These are phyloP conservation scores for Cladosporium oxysporum DNA, from an alignment of 2,329 filamentous ascomycete species.

Conservation along the genomic window DNA sequence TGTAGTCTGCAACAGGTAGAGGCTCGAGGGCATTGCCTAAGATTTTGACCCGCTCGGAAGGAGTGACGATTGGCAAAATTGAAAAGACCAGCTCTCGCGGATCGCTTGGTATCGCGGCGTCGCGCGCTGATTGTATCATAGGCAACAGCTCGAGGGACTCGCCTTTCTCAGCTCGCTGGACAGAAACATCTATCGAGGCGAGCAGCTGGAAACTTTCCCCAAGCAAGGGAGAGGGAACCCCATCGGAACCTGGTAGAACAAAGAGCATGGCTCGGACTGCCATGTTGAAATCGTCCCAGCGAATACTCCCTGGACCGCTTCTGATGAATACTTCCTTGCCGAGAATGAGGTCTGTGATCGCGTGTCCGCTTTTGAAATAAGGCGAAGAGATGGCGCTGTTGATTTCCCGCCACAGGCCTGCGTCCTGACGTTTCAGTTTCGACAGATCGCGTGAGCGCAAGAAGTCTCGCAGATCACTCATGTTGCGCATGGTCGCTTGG, in stretches of 20 bases:
- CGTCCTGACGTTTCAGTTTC: neutral
- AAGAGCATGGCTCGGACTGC: neutral
- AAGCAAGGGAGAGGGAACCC: neutral
- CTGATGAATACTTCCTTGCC: slow-evolving; percentile 13
- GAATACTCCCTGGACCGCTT: neutral
- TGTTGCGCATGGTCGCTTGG: slow-evolving; percentile 10
- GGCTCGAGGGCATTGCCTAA: neutral
- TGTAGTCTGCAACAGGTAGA: slow-evolving; percentile 13
- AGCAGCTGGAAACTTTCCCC: slow-evolving; percentile 1
- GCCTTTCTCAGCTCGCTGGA: neutral
- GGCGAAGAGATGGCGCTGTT: neutral
- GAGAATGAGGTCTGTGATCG: slow-evolving; percentile 16
- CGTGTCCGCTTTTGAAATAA: slow-evolving; percentile 13
- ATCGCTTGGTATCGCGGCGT: slow-evolving; percentile 2
- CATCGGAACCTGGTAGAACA: neutral
- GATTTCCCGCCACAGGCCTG: neutral
- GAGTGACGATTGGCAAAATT: slow-evolving; percentile 17
- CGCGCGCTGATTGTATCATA: slow-evolving; percentile 11
- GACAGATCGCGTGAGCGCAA: neutral
- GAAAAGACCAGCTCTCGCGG: slow-evolving; percentile 17
- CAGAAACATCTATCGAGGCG: slow-evolving; percentile 7
- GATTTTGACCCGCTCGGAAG: neutral
- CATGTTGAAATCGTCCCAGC: slow-evolving; percentile 9
- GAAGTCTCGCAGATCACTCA: slow-evolving; percentile 3
- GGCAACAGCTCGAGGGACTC: slow-evolving; percentile 14